Conservation (phyloP, 108 stramenopile species). For the Nannochloropsis oceanica region DNA sequence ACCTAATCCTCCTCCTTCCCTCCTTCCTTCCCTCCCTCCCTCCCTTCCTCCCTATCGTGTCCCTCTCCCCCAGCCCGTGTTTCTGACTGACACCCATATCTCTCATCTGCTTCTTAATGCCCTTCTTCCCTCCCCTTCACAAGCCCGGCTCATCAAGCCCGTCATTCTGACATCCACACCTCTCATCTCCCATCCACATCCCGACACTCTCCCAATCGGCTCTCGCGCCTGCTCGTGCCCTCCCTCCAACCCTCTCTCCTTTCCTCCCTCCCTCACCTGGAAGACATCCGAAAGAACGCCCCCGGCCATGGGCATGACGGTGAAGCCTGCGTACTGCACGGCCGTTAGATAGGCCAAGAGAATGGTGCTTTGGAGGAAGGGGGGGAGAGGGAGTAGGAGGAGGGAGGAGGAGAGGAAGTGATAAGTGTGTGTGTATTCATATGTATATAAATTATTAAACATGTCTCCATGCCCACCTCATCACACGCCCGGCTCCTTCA, state of each 20-base stretch:
- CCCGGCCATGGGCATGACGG: too few relatives aligned
- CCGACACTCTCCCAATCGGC: too few relatives aligned
- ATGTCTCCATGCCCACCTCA: too few relatives aligned
- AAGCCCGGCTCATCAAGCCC: too few relatives aligned
- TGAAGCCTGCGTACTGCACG: too few relatives aligned
- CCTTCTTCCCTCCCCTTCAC: too few relatives aligned
- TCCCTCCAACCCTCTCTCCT: not conserved
- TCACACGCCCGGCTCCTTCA: too few relatives aligned
- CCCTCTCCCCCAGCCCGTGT: too few relatives aligned
- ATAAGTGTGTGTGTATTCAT: not conserved
- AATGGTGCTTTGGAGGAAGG: slow-evolving; percentile 57
- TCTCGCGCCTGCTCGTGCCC: not conserved
- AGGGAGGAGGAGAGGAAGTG: not conserved
- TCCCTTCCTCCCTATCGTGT: not conserved
- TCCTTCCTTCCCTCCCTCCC: not conserved
- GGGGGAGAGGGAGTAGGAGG: slow-evolving; percentile 53
- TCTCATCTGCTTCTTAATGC: not conserved
- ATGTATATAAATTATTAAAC: too few relatives aligned
- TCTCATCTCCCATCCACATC: too few relatives aligned
- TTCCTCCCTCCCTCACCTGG: slow-evolving; percentile 24
- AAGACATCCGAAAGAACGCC: slow-evolving; percentile 53
- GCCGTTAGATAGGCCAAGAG: slow-evolving; percentile 55
- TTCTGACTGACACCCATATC: not conserved
- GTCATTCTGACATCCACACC: too few relatives aligned
- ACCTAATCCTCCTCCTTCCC: not conserved